Evolutionary conservation across 805 yeast genomes (phyloP), one percentile per base, ranked within the genome.

Genomic region (Saccharomyces cerevisiae): DNA sequence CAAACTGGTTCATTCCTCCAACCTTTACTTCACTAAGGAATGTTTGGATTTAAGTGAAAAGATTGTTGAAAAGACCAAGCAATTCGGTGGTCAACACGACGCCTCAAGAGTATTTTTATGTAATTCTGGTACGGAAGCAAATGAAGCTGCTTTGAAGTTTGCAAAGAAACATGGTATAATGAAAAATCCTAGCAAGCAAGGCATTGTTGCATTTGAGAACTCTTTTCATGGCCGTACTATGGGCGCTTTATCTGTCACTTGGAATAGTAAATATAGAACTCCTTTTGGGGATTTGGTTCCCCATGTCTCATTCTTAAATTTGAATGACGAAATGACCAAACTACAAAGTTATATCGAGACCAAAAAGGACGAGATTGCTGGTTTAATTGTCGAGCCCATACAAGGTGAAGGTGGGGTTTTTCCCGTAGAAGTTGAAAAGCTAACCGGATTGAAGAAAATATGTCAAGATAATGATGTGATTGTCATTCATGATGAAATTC

Each of bases 381-480:
- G 91, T 52, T 94, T 94, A 30, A 94, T 94, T 53, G 84, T 94
- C 41, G 99, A 94, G 73, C 99, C 99, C 24, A 85, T 94, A 55
- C 99, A 94, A 75, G 99, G 98, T 61, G 99, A 92, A 74, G 98
- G 99, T 55, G 99, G 99, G 54, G 84, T 92, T 21, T 82, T 83
- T 64, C 82, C 85, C 22, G 79, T 89, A 55, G 76, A 79, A 41
- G 61, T 71, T 0, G 87, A 83, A 47, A 90, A 88, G 66, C 76
- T 92, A 57, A 66, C 76, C 3, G 82, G 81, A 50, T 73, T 92
- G 67, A 84, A 85, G 61, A 70, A 79, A 62, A 71, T 87, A 54
- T 89, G 97, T 68, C 73, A 74, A 54, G 78, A 83, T 53, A 77
- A 84, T 61, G 82, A 86, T 53, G 95, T 87, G 10, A 67, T 89